A percentile compares a stretch with the other conserved stretches of the same genome.
These are phyloP conservation scores for Talaromyces rugulosus DNA, from an alignment of 2,329 filamentous ascomycete species.

Conservation along the genomic window DNA sequence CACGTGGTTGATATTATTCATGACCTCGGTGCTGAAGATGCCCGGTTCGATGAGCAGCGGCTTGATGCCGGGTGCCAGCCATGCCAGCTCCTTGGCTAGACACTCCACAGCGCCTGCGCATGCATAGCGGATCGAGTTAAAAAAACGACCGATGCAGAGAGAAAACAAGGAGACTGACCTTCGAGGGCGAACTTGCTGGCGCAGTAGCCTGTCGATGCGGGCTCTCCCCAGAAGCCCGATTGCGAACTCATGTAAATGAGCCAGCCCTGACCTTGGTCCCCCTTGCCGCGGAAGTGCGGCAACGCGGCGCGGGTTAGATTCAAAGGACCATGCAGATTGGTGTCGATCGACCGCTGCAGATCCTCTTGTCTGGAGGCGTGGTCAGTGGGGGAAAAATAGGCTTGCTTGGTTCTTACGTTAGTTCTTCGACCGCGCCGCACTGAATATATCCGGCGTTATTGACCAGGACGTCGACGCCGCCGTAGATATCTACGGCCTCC, in stretches of 20 bases:
- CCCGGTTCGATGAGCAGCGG: neutral
- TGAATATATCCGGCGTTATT: slow-evolving; percentile 13
- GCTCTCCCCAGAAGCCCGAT: neutral
- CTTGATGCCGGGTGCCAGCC: neutral
- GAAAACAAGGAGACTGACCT: neutral
- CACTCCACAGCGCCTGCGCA: neutral
- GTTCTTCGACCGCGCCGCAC: slow-evolving; percentile 11
- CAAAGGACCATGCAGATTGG: neutral
- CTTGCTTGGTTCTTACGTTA: slow-evolving; percentile 1
- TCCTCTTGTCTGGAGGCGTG: neutral
- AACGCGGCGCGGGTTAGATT: neutral
- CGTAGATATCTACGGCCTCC: slow-evolving; percentile 3
- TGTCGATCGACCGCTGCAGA: neutral
- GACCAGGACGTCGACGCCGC: slow-evolving; percentile 10
- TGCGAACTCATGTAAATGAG: slow-evolving; percentile 1
- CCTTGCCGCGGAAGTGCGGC: neutral
- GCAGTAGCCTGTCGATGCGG: neutral
- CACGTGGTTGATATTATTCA: neutral
- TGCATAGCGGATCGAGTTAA: too few relatives aligned
- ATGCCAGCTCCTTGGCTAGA: neutral
- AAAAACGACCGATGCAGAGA: neutral
- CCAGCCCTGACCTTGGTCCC: neutral
- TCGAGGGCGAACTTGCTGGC: neutral
- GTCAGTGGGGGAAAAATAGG: neutral
- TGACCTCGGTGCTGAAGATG: neutral